Evolutionary conservation across 176 grass and related monocot species (phyloP).

Genomic region (Otatea glauca): DNA sequence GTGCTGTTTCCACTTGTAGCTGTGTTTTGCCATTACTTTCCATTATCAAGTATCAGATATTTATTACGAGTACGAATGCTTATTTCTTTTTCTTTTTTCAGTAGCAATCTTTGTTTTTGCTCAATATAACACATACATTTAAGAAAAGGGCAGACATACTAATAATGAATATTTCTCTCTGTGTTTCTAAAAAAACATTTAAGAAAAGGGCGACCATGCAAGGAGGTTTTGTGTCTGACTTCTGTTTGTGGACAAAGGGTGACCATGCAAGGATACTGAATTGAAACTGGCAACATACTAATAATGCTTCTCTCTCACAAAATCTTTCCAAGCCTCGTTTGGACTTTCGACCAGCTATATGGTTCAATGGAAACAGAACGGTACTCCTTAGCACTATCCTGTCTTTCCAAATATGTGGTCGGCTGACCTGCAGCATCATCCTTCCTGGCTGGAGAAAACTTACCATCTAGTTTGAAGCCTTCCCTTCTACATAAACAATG

Average conservation of each 20-base stretch:
- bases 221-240: not conserved
- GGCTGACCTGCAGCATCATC: slow-evolving; percentile 5
- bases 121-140: not conserved
- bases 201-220: not conserved
- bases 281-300: slow-evolving; percentile 22
- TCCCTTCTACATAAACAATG: not conserved
- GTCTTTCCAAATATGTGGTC: slow-evolving; percentile 41
- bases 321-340: slow-evolving; percentile 29
- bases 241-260: slow-evolving; percentile 8
- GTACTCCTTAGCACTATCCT: not conserved
- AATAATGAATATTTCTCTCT: too few species aligned
- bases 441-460: not conserved
- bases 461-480: not conserved
- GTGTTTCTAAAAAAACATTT: too few species aligned
- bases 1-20: slow-evolving; percentile 43
- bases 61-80: slow-evolving; percentile 5
- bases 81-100: slow-evolving; percentile 13
- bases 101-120: not conserved
- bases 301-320: not conserved
- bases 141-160: too few species aligned
- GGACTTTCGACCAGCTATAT: not conserved
- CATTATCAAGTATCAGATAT: slow-evolving; percentile 30
- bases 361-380: slow-evolving; percentile 4
- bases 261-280: not conserved
- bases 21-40: slow-evolving; percentile 28